Conservation (phyloP, 441 rosid species). For the Erodium texanum region DNA sequence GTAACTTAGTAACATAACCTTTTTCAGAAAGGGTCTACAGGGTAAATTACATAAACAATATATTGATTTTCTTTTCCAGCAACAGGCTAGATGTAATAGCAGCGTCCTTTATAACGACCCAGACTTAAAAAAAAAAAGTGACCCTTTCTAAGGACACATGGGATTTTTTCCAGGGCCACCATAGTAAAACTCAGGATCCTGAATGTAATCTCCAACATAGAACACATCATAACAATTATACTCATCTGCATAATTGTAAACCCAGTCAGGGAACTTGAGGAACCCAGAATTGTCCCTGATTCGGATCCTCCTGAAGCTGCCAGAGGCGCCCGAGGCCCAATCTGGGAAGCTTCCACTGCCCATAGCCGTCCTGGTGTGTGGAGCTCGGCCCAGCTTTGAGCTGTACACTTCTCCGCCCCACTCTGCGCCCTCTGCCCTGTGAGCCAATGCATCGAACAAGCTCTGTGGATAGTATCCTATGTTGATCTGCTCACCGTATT, state of each 20-base stretch:
- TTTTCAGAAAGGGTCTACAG: no score
- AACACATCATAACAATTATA: constrained; percentile 33
- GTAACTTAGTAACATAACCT: no score
- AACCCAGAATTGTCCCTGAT: constrained; percentile 36
- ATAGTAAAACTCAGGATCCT: constrained; percentile 52
- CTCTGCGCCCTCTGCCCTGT: constrained; percentile 38
- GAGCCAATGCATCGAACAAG: constrained; percentile 26
- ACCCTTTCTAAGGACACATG: constrained; percentile 35
- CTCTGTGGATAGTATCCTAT: constrained; percentile 56
- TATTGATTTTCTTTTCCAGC: no score
- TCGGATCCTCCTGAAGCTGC: constrained; percentile 38
- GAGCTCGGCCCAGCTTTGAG: constrained; percentile 31
- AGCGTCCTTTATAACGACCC: no score
- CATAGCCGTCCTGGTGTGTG: constrained; percentile 56
- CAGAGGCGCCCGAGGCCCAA: constrained; percentile 21
- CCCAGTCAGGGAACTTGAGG: constrained; percentile 38
- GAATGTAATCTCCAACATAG: constrained; percentile 27
- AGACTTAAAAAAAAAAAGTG: not conserved
- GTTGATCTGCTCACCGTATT: constrained; percentile 30
- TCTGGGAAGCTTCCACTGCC: constrained; percentile 52
- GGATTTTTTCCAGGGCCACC: constrained; percentile 64
- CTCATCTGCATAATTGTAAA: constrained; percentile 30
- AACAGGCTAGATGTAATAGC: no score
- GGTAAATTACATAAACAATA: no score
- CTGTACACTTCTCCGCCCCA: constrained; percentile 82